Conservation (phyloP, 2,329 filamentous ascomycete genomes). For the Trichoderma sp. region DNA sequence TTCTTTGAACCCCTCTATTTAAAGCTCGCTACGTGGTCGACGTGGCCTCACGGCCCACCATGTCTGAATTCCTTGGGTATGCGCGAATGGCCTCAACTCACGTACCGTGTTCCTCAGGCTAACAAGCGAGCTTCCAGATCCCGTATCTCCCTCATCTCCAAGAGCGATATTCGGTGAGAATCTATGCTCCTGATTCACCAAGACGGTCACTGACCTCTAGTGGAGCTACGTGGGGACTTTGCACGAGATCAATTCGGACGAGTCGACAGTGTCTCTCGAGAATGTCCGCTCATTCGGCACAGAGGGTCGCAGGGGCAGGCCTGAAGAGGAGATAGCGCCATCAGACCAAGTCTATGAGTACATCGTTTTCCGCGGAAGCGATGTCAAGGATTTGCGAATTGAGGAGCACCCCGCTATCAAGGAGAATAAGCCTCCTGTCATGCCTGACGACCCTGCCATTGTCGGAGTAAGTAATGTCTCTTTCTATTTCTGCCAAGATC, state of each 20-base stretch:
- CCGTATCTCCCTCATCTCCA: slow-evolving; percentile 94
- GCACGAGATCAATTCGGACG: slow-evolving; percentile 97
- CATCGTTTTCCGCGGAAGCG: slow-evolving; percentile 96
- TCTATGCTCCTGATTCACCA: slow-evolving; percentile 16
- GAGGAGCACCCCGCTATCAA: slow-evolving; percentile 76
- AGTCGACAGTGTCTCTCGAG: slow-evolving; percentile 93
- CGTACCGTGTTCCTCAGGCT: not conserved
- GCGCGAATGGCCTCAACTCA: slow-evolving; percentile 31
- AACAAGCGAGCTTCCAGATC: slow-evolving; percentile 53
- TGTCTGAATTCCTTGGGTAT: slow-evolving; percentile 62
- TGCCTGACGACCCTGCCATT: slow-evolving; percentile 94
- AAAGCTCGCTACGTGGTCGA: slow-evolving; percentile 41
- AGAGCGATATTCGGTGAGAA: slow-evolving; percentile 90
- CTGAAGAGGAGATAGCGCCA: slow-evolving; percentile 76
- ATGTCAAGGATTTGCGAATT: slow-evolving; percentile 96
- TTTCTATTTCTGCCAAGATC: not conserved
- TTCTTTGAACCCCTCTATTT: slow-evolving; percentile 15
- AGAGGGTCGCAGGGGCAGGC: slow-evolving; percentile 78
- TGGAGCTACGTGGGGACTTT: slow-evolving; percentile 89
- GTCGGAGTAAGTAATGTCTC: slow-evolving; percentile 74
- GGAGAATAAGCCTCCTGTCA: slow-evolving; percentile 70
- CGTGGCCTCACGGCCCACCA: slow-evolving; percentile 40
- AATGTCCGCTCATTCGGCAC: slow-evolving; percentile 94
- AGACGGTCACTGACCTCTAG: slow-evolving; percentile 34
- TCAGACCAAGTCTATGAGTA: slow-evolving; percentile 94